phyloP scores from a whole-genome alignment of 78 protist genomes.

The Dictyostelium discoideum region DNA sequence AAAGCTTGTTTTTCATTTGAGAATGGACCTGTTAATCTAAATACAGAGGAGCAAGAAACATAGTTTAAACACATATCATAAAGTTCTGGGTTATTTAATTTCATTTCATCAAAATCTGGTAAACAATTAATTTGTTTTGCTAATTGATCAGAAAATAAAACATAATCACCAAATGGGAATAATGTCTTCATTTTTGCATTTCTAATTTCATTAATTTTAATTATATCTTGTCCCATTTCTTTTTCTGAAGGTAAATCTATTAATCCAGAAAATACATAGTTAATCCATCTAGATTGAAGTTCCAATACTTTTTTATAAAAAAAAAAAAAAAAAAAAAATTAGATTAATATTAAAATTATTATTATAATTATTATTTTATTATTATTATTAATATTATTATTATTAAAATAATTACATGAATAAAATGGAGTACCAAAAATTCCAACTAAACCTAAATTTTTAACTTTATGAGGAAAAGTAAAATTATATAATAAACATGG shows the following conservation, averaged over 20 bases:
- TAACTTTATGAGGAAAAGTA: neutral
- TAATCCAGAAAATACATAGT: neutral
- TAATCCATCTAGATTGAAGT: neutral
- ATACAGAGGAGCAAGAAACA: neutral
- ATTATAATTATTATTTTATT: neutral
- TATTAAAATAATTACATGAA: neutral
- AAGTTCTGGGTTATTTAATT: neutral
- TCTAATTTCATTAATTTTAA: neutral
- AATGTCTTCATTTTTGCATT: neutral
- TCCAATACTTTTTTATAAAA: neutral
- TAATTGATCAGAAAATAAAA: neutral
- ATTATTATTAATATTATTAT: neutral
- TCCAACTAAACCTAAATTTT: neutral
- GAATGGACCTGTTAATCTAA: slow-evolving; percentile 6
- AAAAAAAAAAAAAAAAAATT: neutral
- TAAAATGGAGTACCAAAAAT: neutral
- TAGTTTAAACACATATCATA: neutral
- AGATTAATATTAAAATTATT: neutral
- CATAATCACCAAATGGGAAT: neutral
- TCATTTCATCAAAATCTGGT: slow-evolving; percentile 21
- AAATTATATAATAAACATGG: neutral
- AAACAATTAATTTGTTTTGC: neutral
- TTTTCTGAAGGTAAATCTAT: neutral
- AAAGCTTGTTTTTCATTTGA: neutral
- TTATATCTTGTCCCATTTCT: neutral